Percentiles rank a stretch among this genome's conserved stretches.
Evolutionary conservation across 495 filamentous ascomycete species (phyloP).

Genomic region (Bacidia gigantensis): DNA sequence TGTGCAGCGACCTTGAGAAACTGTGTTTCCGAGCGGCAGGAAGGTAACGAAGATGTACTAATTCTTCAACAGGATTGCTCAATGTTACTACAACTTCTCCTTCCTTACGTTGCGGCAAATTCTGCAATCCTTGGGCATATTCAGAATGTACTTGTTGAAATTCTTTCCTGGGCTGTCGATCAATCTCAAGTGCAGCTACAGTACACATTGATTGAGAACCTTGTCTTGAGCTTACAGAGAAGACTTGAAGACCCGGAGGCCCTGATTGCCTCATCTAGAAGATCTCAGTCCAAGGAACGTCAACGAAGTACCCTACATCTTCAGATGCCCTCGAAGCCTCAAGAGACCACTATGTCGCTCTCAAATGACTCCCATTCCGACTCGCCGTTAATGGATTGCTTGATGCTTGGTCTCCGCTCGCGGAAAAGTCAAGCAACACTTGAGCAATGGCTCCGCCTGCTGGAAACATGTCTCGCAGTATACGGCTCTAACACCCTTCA

Average conservation of each 20-base stretch:
- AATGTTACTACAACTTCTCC: slow-evolving; percentile 1
- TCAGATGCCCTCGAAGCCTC: slow-evolving; percentile 35
- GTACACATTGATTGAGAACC: slow-evolving; percentile 58
- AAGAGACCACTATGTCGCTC: slow-evolving; percentile 25
- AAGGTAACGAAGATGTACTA: background rate
- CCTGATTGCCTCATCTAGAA: slow-evolving; percentile 26
- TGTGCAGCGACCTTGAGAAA: background rate
- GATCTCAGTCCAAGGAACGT: slow-evolving; percentile 32
- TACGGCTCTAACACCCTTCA: slow-evolving; percentile 78
- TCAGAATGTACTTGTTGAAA: slow-evolving; percentile 53
- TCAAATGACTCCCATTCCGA: slow-evolving; percentile 42
- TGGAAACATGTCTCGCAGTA: slow-evolving; percentile 72
- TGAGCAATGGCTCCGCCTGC: slow-evolving; percentile 79
- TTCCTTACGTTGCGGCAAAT: background rate
- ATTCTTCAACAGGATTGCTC: background rate
- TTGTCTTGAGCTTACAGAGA: slow-evolving; percentile 55
- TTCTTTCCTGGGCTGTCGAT: slow-evolving; percentile 49
- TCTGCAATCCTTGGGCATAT: background rate
- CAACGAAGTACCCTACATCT: slow-evolving; percentile 33
- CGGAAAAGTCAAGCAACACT: slow-evolving; percentile 59
- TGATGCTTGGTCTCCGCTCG: slow-evolving; percentile 70
- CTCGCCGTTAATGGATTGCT: slow-evolving; percentile 61
- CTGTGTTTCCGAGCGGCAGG: background rate
- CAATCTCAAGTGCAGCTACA: slow-evolving; percentile 53
- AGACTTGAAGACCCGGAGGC: slow-evolving; percentile 32